Conservation (phyloP, 176 grass and related monocot species). For the Carex littledalei region DNA sequence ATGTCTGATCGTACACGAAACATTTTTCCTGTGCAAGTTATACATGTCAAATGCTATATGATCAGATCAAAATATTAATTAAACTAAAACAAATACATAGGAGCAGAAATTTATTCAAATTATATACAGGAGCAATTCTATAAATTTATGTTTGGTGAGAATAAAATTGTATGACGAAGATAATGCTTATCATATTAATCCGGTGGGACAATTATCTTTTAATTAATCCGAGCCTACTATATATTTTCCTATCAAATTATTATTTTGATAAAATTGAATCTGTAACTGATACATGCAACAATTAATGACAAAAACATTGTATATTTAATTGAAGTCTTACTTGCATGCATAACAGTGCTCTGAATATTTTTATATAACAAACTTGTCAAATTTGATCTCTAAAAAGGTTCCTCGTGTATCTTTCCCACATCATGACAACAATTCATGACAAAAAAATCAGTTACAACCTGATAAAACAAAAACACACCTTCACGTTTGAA, state of each 20-base stretch:
- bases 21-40: not conserved
- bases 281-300: too few relatives aligned
- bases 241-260: too few relatives aligned
- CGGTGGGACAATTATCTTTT: too few relatives aligned
- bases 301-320: too few relatives aligned
- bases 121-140: too few relatives aligned
- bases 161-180: not conserved
- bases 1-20: not conserved
- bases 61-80: not conserved
- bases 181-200: not conserved
- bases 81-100: not conserved
- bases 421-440: not conserved
- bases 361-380: not conserved
- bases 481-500: slow-evolving; percentile 3
- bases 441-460: slow-evolving; percentile 15
- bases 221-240: too few relatives aligned
- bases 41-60: not conserved
- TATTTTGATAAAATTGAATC: too few relatives aligned
- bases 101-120: not conserved
- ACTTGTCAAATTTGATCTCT: not conserved
- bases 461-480: not conserved
- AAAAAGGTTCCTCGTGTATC: not conserved
- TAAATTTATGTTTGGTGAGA: not conserved
- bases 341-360: too few relatives aligned
- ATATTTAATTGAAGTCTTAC: too few relatives aligned